A percentile compares a stretch with the other conserved stretches of the same genome.
Evolutionary conservation across 805 yeast species (phyloP).

Genomic region (Peterozyma xylosa): DNA sequence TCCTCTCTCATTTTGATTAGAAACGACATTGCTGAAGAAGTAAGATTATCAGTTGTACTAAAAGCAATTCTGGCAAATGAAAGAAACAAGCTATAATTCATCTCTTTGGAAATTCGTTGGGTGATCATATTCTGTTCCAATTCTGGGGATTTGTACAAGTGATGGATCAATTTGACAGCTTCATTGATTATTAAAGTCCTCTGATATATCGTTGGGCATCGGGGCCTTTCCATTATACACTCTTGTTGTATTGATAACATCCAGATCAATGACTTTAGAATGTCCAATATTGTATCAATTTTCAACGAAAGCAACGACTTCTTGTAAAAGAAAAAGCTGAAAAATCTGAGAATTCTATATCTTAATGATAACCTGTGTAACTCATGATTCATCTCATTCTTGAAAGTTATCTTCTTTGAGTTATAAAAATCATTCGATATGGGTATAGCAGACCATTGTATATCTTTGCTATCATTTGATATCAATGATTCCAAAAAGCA

Average conservation of each 20-base stretch:
- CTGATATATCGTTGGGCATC: constrained; percentile 28
- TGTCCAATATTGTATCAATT: constrained; percentile 19
- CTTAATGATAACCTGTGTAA: constrained; percentile 33
- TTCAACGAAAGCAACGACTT: constrained; percentile 16
- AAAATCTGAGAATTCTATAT: constrained; percentile 35
- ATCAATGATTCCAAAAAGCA: constrained; percentile 33
- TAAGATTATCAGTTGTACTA: background rate
- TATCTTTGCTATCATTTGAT: constrained; percentile 18
- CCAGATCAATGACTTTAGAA: constrained; percentile 31
- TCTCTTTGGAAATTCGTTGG: constrained; percentile 10
- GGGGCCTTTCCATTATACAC: constrained; percentile 33
- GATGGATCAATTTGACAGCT: constrained; percentile 30
- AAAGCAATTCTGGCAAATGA: constrained; percentile 22
- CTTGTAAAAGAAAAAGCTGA: constrained; percentile 36
- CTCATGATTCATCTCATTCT: constrained; percentile 30
- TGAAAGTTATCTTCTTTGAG: constrained; percentile 7
- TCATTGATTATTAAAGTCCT: constrained; percentile 33
- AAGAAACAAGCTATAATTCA: constrained; percentile 15
- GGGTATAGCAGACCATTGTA: constrained; percentile 20
- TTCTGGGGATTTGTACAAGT: constrained; percentile 18
- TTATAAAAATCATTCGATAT: constrained; percentile 14
- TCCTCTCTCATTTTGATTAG: background rate
- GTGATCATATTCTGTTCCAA: constrained; percentile 19
- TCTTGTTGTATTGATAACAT: constrained; percentile 44
- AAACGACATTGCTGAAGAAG: background rate